Evolutionary conservation across 495 filamentous ascomycete species (phyloP).

Genomic region (Eremomyces bilateralis): DNA sequence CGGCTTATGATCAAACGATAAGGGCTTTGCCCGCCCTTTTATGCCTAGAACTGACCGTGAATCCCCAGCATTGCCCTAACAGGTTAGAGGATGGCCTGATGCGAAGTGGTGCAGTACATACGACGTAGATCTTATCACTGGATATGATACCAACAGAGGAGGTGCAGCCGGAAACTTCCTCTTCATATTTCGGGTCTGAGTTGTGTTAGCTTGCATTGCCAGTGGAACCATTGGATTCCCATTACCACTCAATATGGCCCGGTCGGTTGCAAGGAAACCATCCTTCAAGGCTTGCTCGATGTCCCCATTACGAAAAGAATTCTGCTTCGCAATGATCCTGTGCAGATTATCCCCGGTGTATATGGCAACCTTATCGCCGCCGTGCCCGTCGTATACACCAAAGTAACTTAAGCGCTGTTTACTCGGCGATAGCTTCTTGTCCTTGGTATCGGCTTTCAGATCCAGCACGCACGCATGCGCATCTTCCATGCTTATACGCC

Average conservation of each 20-base stretch:
- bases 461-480: slow-evolving; percentile 78
- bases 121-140: slow-evolving; percentile 82
- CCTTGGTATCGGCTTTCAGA: slow-evolving; percentile 36
- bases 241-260: slow-evolving; percentile 79
- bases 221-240: neutral
- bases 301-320: slow-evolving; percentile 73
- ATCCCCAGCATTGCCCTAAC: slow-evolving; percentile 86
- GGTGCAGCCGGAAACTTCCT: slow-evolving; percentile 95
- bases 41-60: slow-evolving; percentile 84
- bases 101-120: slow-evolving; percentile 26
- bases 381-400: slow-evolving; percentile 94
- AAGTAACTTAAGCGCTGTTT: slow-evolving; percentile 79
- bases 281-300: slow-evolving; percentile 94
- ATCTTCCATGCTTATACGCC: slow-evolving; percentile 99
- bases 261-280: slow-evolving; percentile 86
- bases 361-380: slow-evolving; percentile 84
- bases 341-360: slow-evolving; percentile 87
- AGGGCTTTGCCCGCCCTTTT: slow-evolving; percentile 86
- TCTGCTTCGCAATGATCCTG: slow-evolving; percentile 83
- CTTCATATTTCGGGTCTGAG: slow-evolving; percentile 81
- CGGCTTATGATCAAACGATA: slow-evolving; percentile 96
- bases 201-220: slow-evolving; percentile 11
- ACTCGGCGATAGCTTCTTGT: slow-evolving; percentile 28
- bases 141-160: slow-evolving; percentile 77
- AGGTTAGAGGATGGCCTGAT: slow-evolving; percentile 3